phyloP scores from a whole-genome alignment of 73 alveolate species.

The Paramecium biaurelia region DNA sequence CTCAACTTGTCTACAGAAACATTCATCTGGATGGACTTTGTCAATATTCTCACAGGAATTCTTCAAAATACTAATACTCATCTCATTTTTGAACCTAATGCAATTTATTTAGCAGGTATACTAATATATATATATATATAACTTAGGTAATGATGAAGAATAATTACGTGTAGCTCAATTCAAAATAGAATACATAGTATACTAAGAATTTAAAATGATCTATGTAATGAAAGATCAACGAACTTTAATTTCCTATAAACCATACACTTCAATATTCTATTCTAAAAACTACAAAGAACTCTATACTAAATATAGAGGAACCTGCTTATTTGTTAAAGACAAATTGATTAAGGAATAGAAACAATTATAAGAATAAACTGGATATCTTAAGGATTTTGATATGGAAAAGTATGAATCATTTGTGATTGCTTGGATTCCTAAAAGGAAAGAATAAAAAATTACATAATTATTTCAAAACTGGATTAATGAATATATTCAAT shows the following conservation, averaged over 20 bases:
- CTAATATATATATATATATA: background rate
- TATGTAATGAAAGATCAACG: background rate
- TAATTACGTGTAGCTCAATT: background rate
- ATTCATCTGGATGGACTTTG: conserved; percentile 17
- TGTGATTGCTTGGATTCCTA: background rate
- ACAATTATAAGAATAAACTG: background rate
- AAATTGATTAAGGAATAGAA: background rate
- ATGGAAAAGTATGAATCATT: background rate
- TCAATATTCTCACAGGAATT: background rate
- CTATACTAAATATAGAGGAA: background rate
- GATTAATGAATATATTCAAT: background rate
- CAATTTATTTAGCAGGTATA: background rate
- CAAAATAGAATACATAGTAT: background rate
- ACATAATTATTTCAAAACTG: background rate
- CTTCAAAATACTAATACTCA: background rate
- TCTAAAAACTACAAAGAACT: background rate
- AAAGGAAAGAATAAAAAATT: background rate
- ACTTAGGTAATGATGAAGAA: background rate
- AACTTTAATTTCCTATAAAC: background rate
- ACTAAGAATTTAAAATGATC: background rate
- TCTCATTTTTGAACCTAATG: background rate
- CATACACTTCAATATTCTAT: background rate
- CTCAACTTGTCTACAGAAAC: background rate
- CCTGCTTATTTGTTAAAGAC: background rate
- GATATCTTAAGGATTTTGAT: background rate